Percentiles rank a stretch among this genome's conserved stretches.
Evolutionary conservation across 495 filamentous ascomycete genomes (phyloP).

Genomic region (Tuber calosporum): DNA sequence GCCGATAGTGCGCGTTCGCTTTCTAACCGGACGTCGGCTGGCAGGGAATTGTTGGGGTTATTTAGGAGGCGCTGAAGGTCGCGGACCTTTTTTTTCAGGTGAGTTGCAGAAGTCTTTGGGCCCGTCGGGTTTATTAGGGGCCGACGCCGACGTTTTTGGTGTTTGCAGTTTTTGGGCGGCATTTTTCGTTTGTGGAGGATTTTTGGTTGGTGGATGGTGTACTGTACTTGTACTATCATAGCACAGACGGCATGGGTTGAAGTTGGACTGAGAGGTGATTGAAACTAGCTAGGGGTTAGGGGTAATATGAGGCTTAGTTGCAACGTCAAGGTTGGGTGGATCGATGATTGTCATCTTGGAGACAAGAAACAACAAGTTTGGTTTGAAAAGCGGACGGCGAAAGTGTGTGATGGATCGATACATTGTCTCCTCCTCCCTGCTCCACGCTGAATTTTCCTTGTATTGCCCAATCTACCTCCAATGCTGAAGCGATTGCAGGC

Average conservation of each 20-base stretch:
- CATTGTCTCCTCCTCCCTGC: background rate
- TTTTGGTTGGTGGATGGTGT: background rate
- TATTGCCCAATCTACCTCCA: background rate
- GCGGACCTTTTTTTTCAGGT: slow-evolving; percentile 53
- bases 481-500: background rate
- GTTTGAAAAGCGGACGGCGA: background rate
- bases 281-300: background rate
- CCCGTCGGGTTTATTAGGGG: slow-evolving; percentile 43
- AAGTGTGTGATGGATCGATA: background rate
- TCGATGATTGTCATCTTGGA: background rate
- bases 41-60: slow-evolving; percentile 52
- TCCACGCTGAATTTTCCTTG: background rate
- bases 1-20: slow-evolving; percentile 73
- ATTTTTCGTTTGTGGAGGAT: slow-evolving; percentile 30
- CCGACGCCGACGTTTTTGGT: slow-evolving; percentile 43
- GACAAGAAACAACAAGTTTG: background rate
- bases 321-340: background rate
- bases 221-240: background rate
- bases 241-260: background rate
- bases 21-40: slow-evolving; percentile 65
- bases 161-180: slow-evolving; percentile 38
- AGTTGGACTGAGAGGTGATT: background rate
- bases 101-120: slow-evolving; percentile 16
- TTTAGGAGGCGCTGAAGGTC: slow-evolving; percentile 58
- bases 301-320: background rate